Percentiles rank a stretch among this genome's conserved stretches.
These are phyloP conservation scores for Amauroascus niger DNA, from an alignment of 2,329 filamentous ascomycete genomes.

Conservation along the genomic window DNA sequence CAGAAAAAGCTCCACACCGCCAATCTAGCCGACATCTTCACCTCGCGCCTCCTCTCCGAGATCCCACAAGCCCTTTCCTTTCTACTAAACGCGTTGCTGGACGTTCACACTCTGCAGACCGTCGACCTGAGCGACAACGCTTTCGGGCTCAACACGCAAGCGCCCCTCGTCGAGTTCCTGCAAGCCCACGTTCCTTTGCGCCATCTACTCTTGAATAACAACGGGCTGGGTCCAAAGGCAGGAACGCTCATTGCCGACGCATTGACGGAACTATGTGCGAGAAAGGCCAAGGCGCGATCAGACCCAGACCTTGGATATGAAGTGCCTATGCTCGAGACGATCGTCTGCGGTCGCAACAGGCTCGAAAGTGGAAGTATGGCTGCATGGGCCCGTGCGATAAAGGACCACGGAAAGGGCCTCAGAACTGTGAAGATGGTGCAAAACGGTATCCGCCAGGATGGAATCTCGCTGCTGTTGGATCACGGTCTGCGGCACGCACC, in stretches of 20 bases:
- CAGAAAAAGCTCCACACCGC: conserved; percentile 74
- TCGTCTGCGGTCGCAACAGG: conserved; percentile 91
- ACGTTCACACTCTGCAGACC: conserved; percentile 76
- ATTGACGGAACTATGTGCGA: conserved; percentile 68
- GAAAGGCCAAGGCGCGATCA: conserved; percentile 62
- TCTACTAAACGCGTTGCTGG: conserved; percentile 75
- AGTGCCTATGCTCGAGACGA: conserved; percentile 81
- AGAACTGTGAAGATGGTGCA: conserved; percentile 93
- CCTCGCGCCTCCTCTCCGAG: conserved; percentile 80
- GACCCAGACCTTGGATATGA: conserved; percentile 56
- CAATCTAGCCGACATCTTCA: conserved; percentile 97
- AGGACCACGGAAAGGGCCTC: conserved; percentile 65
- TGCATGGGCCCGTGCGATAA: conserved; percentile 83
- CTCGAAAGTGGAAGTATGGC: conserved; percentile 94
- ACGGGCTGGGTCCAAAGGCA: conserved; percentile 85
- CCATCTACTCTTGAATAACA: conserved; percentile 96
- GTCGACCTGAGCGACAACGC: conserved; percentile 97
- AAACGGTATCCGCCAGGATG: conserved; percentile 92
- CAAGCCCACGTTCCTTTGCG: conserved; percentile 79
- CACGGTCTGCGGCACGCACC: conserved; percentile 65
- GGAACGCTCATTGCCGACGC: conserved; percentile 84
- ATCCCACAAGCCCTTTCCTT: conserved; percentile 82
- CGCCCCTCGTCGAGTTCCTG: conserved; percentile 85
- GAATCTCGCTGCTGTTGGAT: conserved; percentile 69
- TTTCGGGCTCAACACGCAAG: conserved; percentile 90